Evolutionary conservation across 1,139 yeast species (phyloP), one percentile per base, ranked within the genome.

Genomic region (Tardiomyces depauwii): DNA sequence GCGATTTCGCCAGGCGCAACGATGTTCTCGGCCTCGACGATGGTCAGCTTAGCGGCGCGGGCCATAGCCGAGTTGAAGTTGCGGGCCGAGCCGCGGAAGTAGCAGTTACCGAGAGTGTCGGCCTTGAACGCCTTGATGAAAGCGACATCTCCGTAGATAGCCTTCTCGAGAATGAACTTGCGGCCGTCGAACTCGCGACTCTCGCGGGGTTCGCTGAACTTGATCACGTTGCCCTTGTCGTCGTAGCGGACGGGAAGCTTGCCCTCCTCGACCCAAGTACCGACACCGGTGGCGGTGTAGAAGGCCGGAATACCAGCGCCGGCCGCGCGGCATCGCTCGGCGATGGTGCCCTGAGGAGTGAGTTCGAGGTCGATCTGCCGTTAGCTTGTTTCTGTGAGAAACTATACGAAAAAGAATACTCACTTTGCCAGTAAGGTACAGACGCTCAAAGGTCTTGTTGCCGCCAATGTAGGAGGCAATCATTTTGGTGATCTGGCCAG

Each of bases 1-100:
- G 56, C 51, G 40, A 73, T 67, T 40, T 66, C 72, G 18, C 78
- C 78, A 2, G 70, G 66, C 51, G 71, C 68, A 25, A 73, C 77
- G 47, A 73, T 72, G 49, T 73, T 60, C 52, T 73, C 77, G 25
- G 77, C 78, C 60, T 73, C 78, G 4, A 72, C 77, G 47, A 73
- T 64, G 12, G 76, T 72, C 41, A 67, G 53, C 45, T 63, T 66
- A 13, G 75, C 76, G 36, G 72, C 72, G 46, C 72, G 63, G 32
- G 73, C 78, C 64, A 73, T 68, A 6, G 65, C 69, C 25, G 63
- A 57, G 55, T 73, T 73, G 61, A 73, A 73, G 57, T 72, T 73
- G 49, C 68, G 62, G 1, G 77, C 70, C 10, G 78, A 62, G 12
- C 74, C 75, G 44, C 66, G 61, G 58, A 73, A 73, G 65, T 70